Base-by-base conservation (phyloP, 2,329 filamentous ascomycete genomes). In the Alternaria alternata region DNA sequence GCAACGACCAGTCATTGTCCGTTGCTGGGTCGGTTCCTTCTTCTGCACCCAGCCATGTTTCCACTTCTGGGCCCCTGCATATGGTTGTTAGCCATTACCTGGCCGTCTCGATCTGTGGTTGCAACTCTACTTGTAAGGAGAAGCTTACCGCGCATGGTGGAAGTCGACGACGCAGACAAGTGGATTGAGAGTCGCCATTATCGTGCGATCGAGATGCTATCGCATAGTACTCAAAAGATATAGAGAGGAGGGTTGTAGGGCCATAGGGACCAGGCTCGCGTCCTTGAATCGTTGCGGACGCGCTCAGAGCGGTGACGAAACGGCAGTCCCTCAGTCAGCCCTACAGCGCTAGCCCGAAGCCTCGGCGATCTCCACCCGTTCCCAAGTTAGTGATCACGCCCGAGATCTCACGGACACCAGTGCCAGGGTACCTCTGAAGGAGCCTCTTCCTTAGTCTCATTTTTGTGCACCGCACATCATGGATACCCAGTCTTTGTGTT, bases 1-100 rank as follows among this genome's bases (percentile, higher is more conserved):
- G 84, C 68, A 97, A 80, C 28, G 89, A 86, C 95, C 95, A 99
- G 75, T 95, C 92, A 80, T 96, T 94, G 60, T 94, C 91, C 46
- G 81, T 83, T 4, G 91, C 91, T 11, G 94, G 93, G 79, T 97
- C 93, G 59, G 82, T 84, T 54, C 89, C 91, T 69, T 94, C 89
- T 20, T 89, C 82, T 34, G 81, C 87, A 63, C 93, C 93, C 75
- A 97, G 92, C 91, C 94, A 98, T 72, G 86, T 87, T 82, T 98
- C 94, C 57, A 98, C 91, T 81, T 99, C 95, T 32, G 95, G 95
- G 8, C 95, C 95, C 76, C 88, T 89, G 67, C 7, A 60, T 41
- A 38, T 46, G 16, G 28, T 4, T 20, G 18, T 63, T 44, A 62
- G 56, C 59, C 12, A 53, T 44, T n/a, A 28, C 12, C 24, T 16